Evolutionary conservation across 202 grass and related monocot species (phyloP).

Genomic region (Elaeis oleifera): DNA sequence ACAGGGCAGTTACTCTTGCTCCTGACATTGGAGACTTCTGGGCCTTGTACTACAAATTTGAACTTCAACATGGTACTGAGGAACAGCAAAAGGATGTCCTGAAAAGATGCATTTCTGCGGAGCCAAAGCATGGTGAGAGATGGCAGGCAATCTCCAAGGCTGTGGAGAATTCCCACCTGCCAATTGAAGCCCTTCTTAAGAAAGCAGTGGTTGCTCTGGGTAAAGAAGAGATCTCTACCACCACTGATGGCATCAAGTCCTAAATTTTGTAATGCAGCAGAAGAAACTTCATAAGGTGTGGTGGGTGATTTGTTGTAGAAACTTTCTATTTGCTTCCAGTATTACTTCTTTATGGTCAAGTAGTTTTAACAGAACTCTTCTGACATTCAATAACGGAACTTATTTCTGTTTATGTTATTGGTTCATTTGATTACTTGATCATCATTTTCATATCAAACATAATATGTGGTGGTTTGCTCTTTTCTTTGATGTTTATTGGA

Average conservation of each 20-base stretch:
- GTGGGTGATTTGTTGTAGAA: neutral
- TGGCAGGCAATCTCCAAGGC: conserved; percentile 75
- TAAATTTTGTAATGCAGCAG: neutral
- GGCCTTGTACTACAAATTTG: conserved; percentile 78
- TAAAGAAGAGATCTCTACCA: conserved; percentile 56
- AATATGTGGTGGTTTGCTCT: no score
- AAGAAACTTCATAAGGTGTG: conserved; percentile 20
- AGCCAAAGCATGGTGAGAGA: conserved; percentile 83
- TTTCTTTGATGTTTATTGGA: no score
- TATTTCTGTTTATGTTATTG: no score
- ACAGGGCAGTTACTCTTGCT: conserved; percentile 70
- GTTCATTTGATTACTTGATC: no score
- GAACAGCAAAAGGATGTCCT: conserved; percentile 71
- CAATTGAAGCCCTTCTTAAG: conserved; percentile 64
- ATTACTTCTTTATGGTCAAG: no score
- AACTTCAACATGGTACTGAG: conserved; percentile 66
- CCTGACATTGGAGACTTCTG: conserved; percentile 84
- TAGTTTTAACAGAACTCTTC: no score
- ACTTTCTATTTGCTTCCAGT: no score
- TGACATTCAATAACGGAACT: no score
- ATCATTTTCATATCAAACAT: no score
- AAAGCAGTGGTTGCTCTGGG: conserved; percentile 60
- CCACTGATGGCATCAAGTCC: conserved; percentile 33
- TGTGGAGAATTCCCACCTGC: conserved; percentile 71
- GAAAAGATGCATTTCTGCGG: conserved; percentile 61